Percentiles rank a stretch among this genome's conserved stretches.
Evolutionary conservation across 306 rosid species (phyloP).

Genomic region (Argentina anserina): DNA sequence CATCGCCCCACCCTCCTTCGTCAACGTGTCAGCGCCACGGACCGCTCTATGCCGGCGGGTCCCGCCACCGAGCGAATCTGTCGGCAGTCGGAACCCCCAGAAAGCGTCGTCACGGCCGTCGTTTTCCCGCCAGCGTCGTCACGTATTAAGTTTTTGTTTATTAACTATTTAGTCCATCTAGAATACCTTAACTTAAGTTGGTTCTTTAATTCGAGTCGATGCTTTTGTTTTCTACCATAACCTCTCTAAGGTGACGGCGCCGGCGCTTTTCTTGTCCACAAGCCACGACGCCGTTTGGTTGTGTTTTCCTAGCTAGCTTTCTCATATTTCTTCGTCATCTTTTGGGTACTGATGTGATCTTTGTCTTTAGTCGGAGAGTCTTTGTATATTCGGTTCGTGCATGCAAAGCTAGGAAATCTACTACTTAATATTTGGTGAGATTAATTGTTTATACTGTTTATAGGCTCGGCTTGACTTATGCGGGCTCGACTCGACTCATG

Average conservation of each 20-base stretch:
- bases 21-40: conserved; percentile 22
- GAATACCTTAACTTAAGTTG: neutral
- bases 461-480: too few species aligned
- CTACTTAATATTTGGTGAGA: too few species aligned
- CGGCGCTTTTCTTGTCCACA: neutral
- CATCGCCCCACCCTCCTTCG: neutral
- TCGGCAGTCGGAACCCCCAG: conserved; percentile 33
- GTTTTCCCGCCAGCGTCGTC: conserved; percentile 17
- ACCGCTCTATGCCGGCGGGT: neutral
- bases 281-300: neutral
- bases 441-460: too few species aligned
- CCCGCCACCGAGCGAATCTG: conserved; percentile 37
- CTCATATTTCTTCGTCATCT: neutral
- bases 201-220: neutral
- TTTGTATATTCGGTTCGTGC: neutral
- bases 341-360: too few species aligned
- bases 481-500: too few species aligned
- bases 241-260: neutral
- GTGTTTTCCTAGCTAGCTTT: too few species aligned
- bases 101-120: conserved; percentile 36
- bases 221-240: neutral
- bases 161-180: neutral
- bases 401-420: neutral
- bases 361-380: neutral
- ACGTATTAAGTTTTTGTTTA: neutral